Evolutionary conservation across 169 alveolate genomes (phyloP), one percentile per base, ranked within the genome.

Genomic region (Cyclospora cayetanensis): DNA sequence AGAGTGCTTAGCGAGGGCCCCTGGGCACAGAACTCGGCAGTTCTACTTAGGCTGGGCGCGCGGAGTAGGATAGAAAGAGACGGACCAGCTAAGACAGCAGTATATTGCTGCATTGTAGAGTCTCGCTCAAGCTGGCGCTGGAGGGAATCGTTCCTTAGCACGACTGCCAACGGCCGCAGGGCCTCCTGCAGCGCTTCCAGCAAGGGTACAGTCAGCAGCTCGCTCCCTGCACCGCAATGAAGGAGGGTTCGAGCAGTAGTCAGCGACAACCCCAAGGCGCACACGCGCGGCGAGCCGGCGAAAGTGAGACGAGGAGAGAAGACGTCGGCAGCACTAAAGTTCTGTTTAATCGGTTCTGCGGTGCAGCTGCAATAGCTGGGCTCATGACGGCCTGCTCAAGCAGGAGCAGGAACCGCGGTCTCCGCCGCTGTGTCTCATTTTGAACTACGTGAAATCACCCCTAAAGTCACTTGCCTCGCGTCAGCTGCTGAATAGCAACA

Each of bases 401-500:
- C n/a, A n/a, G n/a, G n/a, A n/a, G n/a, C n/a, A n/a, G n/a, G n/a
- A n/a, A n/a, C n/a, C n/a, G n/a, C n/a, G n/a, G n/a, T n/a, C n/a
- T n/a, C n/a, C n/a, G n/a, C n/a, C n/a, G n/a, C n/a, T n/a, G 79
- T 31, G 12, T 66, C 12, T 29, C 31, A 9, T 55, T 9, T 55
- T 25, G 70, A 55, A 55, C 29, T 55, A 22, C 0, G 70, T 25
- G 70, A 22, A 12, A 50, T 11, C 31, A 9, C 34, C 15, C 43
- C 2, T 66, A 5, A 15, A 66, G 77, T 27, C 77, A 29, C 92
- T 68, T 52, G 80, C 92, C 92, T 29, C 92, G 1, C n/a, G 86
- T 86, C 25, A 86, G 60, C 55, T 50, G 80, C 72, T 86, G 92
- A 34, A 88, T 34, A 41, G 63, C n/a, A 31, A 79, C 92, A 18